phyloP scores from a whole-genome alignment of 257 asterid species.

The Orobanche coerulescens region DNA sequence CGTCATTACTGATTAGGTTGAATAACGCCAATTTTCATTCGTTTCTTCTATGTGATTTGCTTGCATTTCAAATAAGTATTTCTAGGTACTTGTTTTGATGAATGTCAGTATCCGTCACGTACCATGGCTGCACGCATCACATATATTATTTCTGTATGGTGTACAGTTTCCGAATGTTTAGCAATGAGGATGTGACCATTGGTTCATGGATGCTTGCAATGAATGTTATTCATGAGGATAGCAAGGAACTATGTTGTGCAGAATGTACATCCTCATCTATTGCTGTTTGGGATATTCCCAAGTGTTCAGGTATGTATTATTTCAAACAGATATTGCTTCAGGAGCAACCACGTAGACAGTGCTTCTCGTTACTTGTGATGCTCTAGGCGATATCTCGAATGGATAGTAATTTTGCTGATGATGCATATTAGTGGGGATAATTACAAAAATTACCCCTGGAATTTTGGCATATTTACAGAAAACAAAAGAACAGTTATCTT shows the following conservation, averaged over 20 bases:
- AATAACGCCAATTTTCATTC: background rate
- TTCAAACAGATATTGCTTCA: background rate
- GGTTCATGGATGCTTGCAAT: constrained; percentile 99
- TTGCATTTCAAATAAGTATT: background rate
- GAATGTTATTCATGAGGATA: constrained; percentile 86
- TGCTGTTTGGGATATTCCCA: constrained; percentile 99
- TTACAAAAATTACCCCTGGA: no score
- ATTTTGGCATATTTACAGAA: no score
- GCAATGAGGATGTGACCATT: constrained; percentile 97
- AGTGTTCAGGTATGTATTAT: constrained; percentile 69
- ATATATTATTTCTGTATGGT: background rate
- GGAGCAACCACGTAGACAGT: background rate
- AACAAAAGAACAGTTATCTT: no score
- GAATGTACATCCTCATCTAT: constrained; percentile 67
- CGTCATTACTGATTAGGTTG: background rate
- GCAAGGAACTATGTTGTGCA: constrained; percentile 53
- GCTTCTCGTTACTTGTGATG: constrained; percentile 6
- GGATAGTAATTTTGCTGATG: background rate
- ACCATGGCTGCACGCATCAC: background rate
- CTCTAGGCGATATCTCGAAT: background rate
- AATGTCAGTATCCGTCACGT: background rate
- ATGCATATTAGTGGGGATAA: no score
- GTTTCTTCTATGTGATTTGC: background rate
- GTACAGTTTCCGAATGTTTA: constrained; percentile 92
- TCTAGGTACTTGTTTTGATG: background rate